A percentile compares a stretch with the other conserved stretches of the same genome.
Evolutionary conservation across 495 filamentous ascomycete genomes (phyloP).

Genomic region (Evernia prunastri): DNA sequence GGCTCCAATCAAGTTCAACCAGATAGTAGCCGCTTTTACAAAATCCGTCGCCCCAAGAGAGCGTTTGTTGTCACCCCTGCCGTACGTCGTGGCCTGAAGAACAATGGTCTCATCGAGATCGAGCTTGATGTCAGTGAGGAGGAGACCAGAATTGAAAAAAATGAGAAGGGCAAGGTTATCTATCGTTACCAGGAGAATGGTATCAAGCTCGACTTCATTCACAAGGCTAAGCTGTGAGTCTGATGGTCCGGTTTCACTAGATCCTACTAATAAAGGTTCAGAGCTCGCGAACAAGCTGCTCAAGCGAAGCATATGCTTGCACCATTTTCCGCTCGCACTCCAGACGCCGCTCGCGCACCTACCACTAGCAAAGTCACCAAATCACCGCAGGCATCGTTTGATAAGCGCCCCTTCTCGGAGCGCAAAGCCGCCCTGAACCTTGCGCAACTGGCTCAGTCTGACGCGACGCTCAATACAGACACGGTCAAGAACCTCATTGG

Average conservation of each 20-base stretch:
- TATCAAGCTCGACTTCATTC: slow-evolving; percentile 69
- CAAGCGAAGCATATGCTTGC: slow-evolving; percentile 8
- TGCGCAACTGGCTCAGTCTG: slow-evolving; percentile 20
- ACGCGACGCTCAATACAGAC: slow-evolving; percentile 13
- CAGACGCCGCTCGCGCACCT: neutral
- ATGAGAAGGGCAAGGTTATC: slow-evolving; percentile 47
- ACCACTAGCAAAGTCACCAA: slow-evolving; percentile 11
- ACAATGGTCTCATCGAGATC: slow-evolving; percentile 75
- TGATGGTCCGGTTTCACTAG: neutral
- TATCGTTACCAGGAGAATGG: slow-evolving; percentile 65
- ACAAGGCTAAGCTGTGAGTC: slow-evolving; percentile 36
- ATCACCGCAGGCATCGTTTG: slow-evolving; percentile 11
- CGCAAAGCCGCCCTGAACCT: slow-evolving; percentile 24
- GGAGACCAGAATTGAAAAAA: slow-evolving; percentile 47
- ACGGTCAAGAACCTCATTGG: slow-evolving; percentile 22
- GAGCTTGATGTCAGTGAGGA: slow-evolving; percentile 54
- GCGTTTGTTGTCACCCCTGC: slow-evolving; percentile 39
- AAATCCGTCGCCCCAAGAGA: slow-evolving; percentile 50
- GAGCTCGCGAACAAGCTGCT: slow-evolving; percentile 10
- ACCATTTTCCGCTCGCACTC: neutral
- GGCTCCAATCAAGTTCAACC: slow-evolving; percentile 22
- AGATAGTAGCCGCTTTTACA: slow-evolving; percentile 27
- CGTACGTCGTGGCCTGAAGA: slow-evolving; percentile 53
- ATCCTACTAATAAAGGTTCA: neutral
- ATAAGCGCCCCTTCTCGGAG: slow-evolving; percentile 19